Percentiles rank a stretch among this genome's conserved stretches.
Evolutionary conservation across 768 basidiomycete genomes (phyloP).

Genomic region (Tricholoma bakamatsutake): DNA sequence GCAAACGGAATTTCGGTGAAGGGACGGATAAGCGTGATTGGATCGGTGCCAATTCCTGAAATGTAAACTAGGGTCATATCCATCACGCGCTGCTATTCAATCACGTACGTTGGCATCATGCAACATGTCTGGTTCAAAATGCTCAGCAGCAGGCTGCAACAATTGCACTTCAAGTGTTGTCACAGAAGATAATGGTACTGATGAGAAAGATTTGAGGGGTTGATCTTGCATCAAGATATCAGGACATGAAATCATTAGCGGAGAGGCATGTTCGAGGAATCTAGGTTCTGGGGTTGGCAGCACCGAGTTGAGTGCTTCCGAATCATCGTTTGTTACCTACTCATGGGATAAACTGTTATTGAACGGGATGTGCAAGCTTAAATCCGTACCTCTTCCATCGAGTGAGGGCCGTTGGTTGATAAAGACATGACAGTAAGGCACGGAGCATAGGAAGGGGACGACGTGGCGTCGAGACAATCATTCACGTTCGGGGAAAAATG

Average conservation of each 20-base stretch:
- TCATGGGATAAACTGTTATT: not conserved
- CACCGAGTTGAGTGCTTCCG: not conserved
- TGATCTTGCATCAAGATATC: not conserved
- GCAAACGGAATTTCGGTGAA: constrained; percentile 8
- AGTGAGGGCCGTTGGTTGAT: no score
- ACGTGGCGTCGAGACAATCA: not conserved
- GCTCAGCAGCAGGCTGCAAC: not conserved
- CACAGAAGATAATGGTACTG: not conserved
- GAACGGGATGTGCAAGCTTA: no score
- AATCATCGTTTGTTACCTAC: not conserved
- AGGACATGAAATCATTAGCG: not conserved
- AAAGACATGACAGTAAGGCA: not conserved
- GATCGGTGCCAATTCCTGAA: not conserved
- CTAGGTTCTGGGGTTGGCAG: not conserved
- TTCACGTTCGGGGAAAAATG: not conserved
- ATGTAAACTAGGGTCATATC: not conserved
- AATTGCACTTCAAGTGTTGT: not conserved
- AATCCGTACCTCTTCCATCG: not conserved
- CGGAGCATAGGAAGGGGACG: not conserved
- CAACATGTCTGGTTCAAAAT: not conserved
- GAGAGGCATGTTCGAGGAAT: not conserved
- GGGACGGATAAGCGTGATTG: not conserved
- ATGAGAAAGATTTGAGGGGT: not conserved
- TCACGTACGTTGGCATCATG: not conserved
- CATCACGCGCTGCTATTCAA: not conserved